Conservation (phyloP, 176 grass and related monocot genomes). For the Cocos nucifera region DNA sequence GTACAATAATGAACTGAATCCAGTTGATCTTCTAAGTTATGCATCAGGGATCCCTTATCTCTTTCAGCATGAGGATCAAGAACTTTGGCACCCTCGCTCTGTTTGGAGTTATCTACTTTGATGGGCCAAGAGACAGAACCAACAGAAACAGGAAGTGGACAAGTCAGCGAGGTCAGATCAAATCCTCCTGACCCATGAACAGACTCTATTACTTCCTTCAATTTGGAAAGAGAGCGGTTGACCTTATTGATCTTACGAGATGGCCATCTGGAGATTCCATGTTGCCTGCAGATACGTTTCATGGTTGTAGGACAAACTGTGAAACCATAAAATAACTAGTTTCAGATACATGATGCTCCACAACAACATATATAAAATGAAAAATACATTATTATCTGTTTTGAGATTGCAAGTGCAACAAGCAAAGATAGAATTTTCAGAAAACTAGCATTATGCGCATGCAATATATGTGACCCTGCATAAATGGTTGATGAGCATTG, state of each 20-base stretch:
- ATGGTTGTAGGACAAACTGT: constrained; percentile 96
- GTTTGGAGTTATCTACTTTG: constrained; percentile 42
- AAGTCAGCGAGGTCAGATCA: constrained; percentile 61
- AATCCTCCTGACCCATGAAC: constrained; percentile 78
- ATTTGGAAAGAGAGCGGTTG: constrained; percentile 85
- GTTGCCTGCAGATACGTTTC: constrained; percentile 98
- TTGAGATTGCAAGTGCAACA: no score
- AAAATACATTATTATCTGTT: no score
- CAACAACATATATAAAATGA: no score
- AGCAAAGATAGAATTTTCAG: not conserved
- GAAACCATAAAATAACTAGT: constrained; percentile 3
- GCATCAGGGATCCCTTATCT: constrained; percentile 22
- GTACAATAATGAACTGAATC: constrained; percentile 25
- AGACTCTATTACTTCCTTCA: constrained; percentile 93
- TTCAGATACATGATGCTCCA: no score
- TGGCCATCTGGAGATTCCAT: constrained; percentile 88
- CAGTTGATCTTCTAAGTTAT: constrained; percentile 22
- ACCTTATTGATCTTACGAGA: constrained; percentile 98
- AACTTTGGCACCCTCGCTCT: constrained; percentile 39
- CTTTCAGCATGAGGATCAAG: constrained; percentile 15
- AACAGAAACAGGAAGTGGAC: constrained; percentile 56
- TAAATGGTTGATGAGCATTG: no score
- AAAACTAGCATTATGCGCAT: not conserved
- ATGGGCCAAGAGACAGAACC: constrained; percentile 34
- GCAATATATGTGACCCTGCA: no score